A percentile compares a stretch with the other conserved stretches of the same genome.
phyloP scores from a whole-genome alignment of 2,329 filamentous ascomycete genomes.

The Lachnellula hyalina region DNA sequence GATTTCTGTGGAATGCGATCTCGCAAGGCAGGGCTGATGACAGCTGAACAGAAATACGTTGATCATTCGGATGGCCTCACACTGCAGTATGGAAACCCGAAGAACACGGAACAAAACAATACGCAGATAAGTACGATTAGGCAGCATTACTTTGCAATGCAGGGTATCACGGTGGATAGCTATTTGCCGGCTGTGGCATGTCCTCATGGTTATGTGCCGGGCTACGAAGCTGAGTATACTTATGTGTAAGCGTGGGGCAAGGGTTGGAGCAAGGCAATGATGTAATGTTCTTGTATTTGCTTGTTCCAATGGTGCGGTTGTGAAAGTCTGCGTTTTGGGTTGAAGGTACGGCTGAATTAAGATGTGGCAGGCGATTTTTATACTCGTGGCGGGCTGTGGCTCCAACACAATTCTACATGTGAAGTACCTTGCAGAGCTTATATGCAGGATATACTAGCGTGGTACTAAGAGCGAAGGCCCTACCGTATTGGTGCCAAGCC shows the following conservation, averaged over 20 bases:
- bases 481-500: too few relatives aligned
- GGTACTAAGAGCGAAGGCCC: too few relatives aligned
- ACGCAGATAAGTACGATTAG: slow-evolving; percentile 38
- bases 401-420: too few relatives aligned
- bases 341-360: too few relatives aligned
- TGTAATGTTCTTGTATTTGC: too few relatives aligned
- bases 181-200: slow-evolving; percentile 37
- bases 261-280: background rate
- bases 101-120: slow-evolving; percentile 35
- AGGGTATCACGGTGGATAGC: slow-evolving; percentile 30
- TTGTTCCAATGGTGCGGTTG: too few relatives aligned
- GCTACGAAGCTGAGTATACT: slow-evolving; percentile 20
- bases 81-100: slow-evolving; percentile 41
- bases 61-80: slow-evolving; percentile 42
- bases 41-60: slow-evolving; percentile 34
- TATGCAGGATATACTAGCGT: too few relatives aligned
- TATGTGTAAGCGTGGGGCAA: background rate
- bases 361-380: too few relatives aligned
- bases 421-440: too few relatives aligned
- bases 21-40: background rate
- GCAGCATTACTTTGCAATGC: slow-evolving; percentile 40
- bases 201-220: slow-evolving; percentile 27
- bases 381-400: too few relatives aligned
- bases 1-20: too few relatives aligned
- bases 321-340: too few relatives aligned